phyloP scores from a whole-genome alignment of 495 filamentous ascomycete genomes.

The Aspergillus hancockii region DNA sequence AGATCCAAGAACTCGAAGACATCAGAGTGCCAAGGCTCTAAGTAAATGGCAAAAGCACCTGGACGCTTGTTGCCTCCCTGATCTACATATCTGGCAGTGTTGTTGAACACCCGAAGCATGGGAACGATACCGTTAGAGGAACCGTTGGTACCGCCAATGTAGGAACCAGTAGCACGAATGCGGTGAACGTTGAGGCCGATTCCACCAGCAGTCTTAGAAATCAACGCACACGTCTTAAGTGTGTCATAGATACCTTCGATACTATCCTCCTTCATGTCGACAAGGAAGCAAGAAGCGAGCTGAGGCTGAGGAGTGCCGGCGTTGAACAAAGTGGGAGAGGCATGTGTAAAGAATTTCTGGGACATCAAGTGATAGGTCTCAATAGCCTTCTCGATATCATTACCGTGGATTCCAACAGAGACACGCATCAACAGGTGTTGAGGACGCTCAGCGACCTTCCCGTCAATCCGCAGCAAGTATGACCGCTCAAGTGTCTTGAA shows the following conservation, averaged over 20 bases:
- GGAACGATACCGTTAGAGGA: conserved; percentile 96
- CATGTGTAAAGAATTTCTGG: conserved; percentile 95
- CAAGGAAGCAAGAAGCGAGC: conserved; percentile 94
- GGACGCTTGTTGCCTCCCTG: conserved; percentile 99
- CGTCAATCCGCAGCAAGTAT: conserved; percentile 89
- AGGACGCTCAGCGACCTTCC: conserved; percentile 91
- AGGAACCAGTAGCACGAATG: conserved; percentile 94
- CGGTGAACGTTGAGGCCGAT: conserved; percentile 95
- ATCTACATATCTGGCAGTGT: conserved; percentile 97
- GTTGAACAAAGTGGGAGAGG: conserved; percentile 96
- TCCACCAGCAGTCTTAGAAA: conserved; percentile 97
- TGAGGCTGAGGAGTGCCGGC: conserved; percentile 93
- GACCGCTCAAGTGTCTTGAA: conserved; percentile 99
- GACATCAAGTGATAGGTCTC: conserved; percentile 99
- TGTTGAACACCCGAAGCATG: conserved; percentile 98
- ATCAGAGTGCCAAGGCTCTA: conserved; percentile 99
- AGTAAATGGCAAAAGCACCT: conserved; percentile 96
- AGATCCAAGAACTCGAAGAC: conserved; percentile 97
- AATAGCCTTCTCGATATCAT: conserved; percentile 88
- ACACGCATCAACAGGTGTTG: conserved; percentile 99
- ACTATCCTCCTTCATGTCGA: conserved; percentile 98
- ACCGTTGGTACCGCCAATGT: conserved; percentile 96
- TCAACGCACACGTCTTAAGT: conserved; percentile 98
- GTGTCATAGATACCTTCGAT: conserved; percentile 99
- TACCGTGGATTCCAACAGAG: conserved; percentile 92